Percentiles rank a stretch among this genome's conserved stretches.
Conservation (phyloP, 768 basidiomycete genomes). For the Serpula lacrymans region DNA sequence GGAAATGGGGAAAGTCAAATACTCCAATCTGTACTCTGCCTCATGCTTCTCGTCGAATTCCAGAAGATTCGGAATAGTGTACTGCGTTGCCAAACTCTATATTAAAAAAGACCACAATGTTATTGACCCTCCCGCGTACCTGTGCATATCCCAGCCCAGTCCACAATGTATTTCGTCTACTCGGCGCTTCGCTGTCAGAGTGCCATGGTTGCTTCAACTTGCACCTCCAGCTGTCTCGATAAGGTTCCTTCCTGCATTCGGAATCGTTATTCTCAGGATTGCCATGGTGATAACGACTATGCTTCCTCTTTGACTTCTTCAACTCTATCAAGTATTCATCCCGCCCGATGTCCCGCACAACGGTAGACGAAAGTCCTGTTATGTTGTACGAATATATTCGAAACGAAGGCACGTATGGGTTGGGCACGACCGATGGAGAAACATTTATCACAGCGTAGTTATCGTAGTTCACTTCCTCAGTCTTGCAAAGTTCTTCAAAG, state of each 20-base stretch:
- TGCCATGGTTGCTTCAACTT: slow-evolving; percentile 56
- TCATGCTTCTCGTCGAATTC: slow-evolving; percentile 40
- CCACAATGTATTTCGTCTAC: slow-evolving; percentile 64
- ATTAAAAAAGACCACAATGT: slow-evolving; percentile 1
- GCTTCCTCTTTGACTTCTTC: slow-evolving; percentile 7
- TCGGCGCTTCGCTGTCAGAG: slow-evolving; percentile 64
- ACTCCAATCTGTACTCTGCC: slow-evolving; percentile 75
- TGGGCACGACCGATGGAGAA: slow-evolving; percentile 81
- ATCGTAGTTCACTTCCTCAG: slow-evolving; percentile 53
- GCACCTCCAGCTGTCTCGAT: slow-evolving; percentile 63
- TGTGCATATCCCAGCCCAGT: slow-evolving; percentile 83
- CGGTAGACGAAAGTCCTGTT: slow-evolving; percentile 31
- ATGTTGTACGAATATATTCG: slow-evolving; percentile 82
- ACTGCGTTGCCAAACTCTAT: slow-evolving; percentile 38
- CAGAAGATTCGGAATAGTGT: slow-evolving; percentile 59
- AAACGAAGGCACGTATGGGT: slow-evolving; percentile 78
- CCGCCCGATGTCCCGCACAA: slow-evolving; percentile 8
- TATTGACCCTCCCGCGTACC: slow-evolving; percentile 41
- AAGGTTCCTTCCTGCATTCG: slow-evolving; percentile 47
- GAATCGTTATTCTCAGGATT: slow-evolving; percentile 40
- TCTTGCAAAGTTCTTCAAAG: slow-evolving; percentile 62
- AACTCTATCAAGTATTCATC: slow-evolving; percentile 3
- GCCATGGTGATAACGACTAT: slow-evolving; percentile 42
- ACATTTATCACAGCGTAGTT: slow-evolving; percentile 78
- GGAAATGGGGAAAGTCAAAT: slow-evolving; percentile 57